Evolutionary conservation across 1,284 basidiomycete species (phyloP), one percentile per base, ranked within the genome.

Genomic region (Neonothopanus nambi): DNA sequence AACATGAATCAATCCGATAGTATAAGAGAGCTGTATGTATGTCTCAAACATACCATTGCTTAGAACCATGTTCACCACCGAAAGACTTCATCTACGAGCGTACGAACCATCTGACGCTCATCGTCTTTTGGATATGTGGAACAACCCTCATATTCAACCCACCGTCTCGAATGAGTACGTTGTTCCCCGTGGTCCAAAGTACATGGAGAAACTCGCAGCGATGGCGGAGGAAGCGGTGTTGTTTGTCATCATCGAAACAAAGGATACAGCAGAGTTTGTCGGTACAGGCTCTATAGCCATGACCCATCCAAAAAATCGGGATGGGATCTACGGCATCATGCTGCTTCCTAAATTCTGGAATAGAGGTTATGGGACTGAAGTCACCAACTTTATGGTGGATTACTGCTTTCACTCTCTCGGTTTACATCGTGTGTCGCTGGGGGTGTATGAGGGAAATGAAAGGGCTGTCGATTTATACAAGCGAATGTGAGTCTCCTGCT

Each of bases 241-340:
- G 47, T 62, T 64, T 38, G 66, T 63, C 47, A 60, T 75, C 52
- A 57, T 76, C 37, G 65, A 65, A 40, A 65, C 66, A n/a, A 58
- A 59, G 15, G 63, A 65, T n/a, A 67, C 66, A 15, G 60, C 62
- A 37, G 65, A 64, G 15, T 71, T 74, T 54, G 61, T 77, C 35
- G 76, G 76, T 30, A 65, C 71, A 13, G 61, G 65, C 24, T 61
- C 64, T 30, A 35, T 76, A 26, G 63, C 59, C 23, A 58, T 67
- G 4, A 52, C 46, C 11, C 63, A 68, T 37, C 57, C 65, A 5
- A 65, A 65, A 46, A 67, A 69, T 55, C 64, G 69, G 13, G 62
- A 69, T 37, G 61, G 59, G 11, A 57, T 57, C 12, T 61, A 69
- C 38, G 64, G 63, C 1, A 66, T 72, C 39, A 57, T 58, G 5